phyloP scores from a whole-genome alignment of 179 eudicot genomes.

The Patellifolia procumbens region DNA sequence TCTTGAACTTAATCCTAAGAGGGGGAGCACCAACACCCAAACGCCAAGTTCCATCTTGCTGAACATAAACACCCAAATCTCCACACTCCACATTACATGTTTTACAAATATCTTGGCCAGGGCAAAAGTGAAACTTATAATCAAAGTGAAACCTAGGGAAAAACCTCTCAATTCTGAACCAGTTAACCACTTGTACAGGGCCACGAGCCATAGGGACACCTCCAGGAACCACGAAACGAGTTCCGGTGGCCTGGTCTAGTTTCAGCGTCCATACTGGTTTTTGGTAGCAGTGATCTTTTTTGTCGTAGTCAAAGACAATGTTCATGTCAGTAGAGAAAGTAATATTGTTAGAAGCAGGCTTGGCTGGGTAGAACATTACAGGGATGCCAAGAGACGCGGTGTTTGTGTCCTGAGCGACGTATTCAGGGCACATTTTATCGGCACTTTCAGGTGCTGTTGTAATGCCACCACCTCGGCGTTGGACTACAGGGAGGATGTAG shows the following conservation, averaged over 20 bases:
- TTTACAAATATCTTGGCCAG: background rate
- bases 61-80: background rate
- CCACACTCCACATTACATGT: background rate
- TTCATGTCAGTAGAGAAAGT: conserved; percentile 1
- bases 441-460: background rate
- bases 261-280: background rate
- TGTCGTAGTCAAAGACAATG: background rate
- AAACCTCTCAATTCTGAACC: background rate
- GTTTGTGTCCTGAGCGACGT: background rate
- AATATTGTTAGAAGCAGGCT: background rate
- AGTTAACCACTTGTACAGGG: background rate
- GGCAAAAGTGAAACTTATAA: background rate
- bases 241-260: background rate
- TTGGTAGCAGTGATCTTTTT: background rate
- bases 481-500: conserved; percentile 9
- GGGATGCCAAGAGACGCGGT: conserved; percentile 4
- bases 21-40: background rate
- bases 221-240: background rate
- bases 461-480: conserved; percentile 8
- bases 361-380: background rate
- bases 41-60: conserved; percentile 1
- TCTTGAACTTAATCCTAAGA: background rate
- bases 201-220: background rate
- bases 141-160: background rate
- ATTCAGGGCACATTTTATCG: background rate